These are phyloP conservation scores for Ogataea pignaliae DNA, from an alignment of 805 yeast species.

Conservation along the genomic window DNA sequence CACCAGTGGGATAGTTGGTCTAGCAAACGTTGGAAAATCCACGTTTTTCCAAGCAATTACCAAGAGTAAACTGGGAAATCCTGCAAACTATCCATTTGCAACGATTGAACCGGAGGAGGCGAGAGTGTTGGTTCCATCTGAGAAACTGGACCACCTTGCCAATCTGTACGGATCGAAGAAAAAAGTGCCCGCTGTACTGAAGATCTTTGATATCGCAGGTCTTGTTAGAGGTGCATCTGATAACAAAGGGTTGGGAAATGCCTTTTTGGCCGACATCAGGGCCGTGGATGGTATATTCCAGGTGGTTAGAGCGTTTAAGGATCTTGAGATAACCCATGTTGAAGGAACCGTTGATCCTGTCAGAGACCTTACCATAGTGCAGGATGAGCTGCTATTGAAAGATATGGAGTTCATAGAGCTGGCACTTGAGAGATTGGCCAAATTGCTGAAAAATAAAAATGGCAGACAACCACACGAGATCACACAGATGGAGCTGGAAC, in stretches of 20 bases:
- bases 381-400: conserved; percentile 59
- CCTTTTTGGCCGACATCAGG: conserved; percentile 62
- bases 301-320: conserved; percentile 60
- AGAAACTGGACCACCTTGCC: conserved; percentile 44
- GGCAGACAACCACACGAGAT: conserved; percentile 65
- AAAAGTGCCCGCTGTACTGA: conserved; percentile 50
- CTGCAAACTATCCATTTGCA: conserved; percentile 71
- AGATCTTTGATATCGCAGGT: conserved; percentile 68
- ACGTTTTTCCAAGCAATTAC: conserved; percentile 61
- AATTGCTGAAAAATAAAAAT: conserved; percentile 72
- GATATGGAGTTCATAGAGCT: conserved; percentile 74
- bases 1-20: conserved; percentile 48
- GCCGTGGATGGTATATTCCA: conserved; percentile 71
- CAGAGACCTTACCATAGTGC: conserved; percentile 58
- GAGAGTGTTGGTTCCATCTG: conserved; percentile 47
- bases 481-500: conserved; percentile 80
- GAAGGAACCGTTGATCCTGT: conserved; percentile 62
- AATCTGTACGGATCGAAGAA: conserved; percentile 45
- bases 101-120: conserved; percentile 74
- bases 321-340: conserved; percentile 62
- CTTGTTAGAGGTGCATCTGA: conserved; percentile 57
- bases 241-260: conserved; percentile 74
- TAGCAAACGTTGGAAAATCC: conserved; percentile 65
- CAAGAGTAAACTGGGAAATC: conserved; percentile 56
- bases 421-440: conserved; percentile 52